Evolutionary conservation across 2,329 filamentous ascomycete species (phyloP).

Genomic region (Cercospora sp.): DNA sequence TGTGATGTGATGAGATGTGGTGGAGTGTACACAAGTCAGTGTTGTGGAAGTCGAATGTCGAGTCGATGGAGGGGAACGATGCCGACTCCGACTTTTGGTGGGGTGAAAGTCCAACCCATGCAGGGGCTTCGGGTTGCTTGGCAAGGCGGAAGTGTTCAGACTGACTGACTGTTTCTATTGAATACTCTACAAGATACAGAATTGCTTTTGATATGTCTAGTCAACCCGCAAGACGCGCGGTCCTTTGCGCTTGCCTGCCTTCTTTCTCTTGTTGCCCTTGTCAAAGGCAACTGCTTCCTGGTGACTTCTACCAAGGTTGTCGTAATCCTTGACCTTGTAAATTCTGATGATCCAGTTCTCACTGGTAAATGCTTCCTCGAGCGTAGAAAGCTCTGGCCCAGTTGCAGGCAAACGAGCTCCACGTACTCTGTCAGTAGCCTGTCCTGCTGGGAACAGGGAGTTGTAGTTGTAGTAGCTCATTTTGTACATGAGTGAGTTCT

Average conservation of each 20-base stretch:
- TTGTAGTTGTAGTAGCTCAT: slow-evolving; percentile 99
- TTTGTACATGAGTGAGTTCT: slow-evolving; percentile 99
- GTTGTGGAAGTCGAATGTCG: slow-evolving; percentile 3
- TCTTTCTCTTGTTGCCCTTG: slow-evolving; percentile 81
- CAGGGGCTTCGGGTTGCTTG: slow-evolving; percentile 4
- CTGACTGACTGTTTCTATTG: slow-evolving; percentile 3
- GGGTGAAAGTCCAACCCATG: slow-evolving; percentile 9
- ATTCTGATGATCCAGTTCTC: slow-evolving; percentile 99
- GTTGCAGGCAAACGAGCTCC: slow-evolving; percentile 76
- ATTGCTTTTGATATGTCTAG: slow-evolving; percentile 15
- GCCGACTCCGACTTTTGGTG: slow-evolving; percentile 11
- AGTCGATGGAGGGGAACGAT: slow-evolving; percentile 8
- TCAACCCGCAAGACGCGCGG: slow-evolving; percentile 70
- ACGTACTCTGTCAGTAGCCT: slow-evolving; percentile 88
- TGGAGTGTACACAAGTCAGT: neutral
- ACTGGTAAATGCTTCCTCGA: slow-evolving; percentile 97
- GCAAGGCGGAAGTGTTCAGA: neutral
- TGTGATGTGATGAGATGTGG: neutral
- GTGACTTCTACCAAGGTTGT: slow-evolving; percentile 92
- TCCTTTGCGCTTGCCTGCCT: slow-evolving; percentile 69
- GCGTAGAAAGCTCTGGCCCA: slow-evolving; percentile 78
- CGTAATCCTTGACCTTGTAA: slow-evolving; percentile 99
- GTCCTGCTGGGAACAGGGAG: slow-evolving; percentile 83
- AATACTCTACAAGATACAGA: slow-evolving; percentile 15
- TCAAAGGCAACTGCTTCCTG: slow-evolving; percentile 68